Evolutionary conservation across 2,329 filamentous ascomycete genomes (phyloP), one percentile per base, ranked within the genome.

Genomic region (Exophiala alcalophila): DNA sequence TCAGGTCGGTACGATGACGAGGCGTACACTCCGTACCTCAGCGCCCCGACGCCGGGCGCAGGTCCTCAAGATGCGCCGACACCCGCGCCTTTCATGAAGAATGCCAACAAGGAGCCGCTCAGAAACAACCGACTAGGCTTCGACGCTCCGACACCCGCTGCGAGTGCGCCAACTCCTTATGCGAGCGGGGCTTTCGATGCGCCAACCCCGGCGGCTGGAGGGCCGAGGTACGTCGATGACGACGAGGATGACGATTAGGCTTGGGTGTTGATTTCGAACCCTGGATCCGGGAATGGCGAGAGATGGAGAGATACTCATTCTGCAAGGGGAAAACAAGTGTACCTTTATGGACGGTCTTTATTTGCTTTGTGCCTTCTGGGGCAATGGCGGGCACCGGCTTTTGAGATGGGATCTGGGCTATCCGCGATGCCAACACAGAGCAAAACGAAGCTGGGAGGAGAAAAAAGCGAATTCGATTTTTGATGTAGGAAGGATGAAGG

Each of bases 121-220:
- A 49, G 43, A 23, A 35, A 49, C 18, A 55, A 55, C 29, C 40
- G 48, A n/a, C 30, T 55, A 9, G 37, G 23, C 9, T 52, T 49
- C 27, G 49, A 51, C 50, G 59, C 56, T 6, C 53, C 58, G 3
- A 59, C 58, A 3, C 56, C 58, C 11, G 50, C 47, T 6, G 56
- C 48, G 8, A 55, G 37, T 20, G 81, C 80, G 15, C 78, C 80
- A 1, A 84, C 80, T n/a, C 80, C 80, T 4, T 52, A 49, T 31
- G 54, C 50, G 8, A 47, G 44, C 30, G 71, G 70, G 7, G 68
- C 66, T 10, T 73, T 70, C 44, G 80, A 78, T 2, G 81, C 81
- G 4, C 60, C 60, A 7, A 54, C 49, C n/a, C 42, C 57, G 34
- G 47, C 56, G 32, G 48, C 53, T 25, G 52, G 58, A 16, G 52